Conservation (phyloP, 2,329 filamentous ascomycete genomes). For the Diaporthe australafricana region DNA sequence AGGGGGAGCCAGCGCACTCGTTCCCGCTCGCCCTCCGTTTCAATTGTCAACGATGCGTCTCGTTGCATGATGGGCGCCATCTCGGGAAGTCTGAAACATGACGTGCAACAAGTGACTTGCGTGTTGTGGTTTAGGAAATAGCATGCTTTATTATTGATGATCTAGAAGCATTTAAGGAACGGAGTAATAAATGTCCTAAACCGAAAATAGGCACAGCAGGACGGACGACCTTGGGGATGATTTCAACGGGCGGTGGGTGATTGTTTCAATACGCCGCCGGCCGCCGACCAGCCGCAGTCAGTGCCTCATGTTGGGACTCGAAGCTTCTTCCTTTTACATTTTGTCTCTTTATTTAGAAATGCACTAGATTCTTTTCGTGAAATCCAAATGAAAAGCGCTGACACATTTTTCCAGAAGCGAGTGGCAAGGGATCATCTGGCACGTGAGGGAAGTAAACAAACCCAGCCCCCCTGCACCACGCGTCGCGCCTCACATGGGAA, state of each 20-base stretch:
- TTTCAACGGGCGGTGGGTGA: neutral
- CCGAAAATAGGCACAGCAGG: neutral
- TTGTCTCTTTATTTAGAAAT: neutral
- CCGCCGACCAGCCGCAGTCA: neutral
- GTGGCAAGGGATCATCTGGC: neutral
- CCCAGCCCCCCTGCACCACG: conserved; percentile 20
- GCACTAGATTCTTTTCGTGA: neutral
- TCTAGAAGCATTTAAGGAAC: neutral
- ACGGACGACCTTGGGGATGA: neutral
- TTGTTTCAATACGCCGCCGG: conserved; percentile 7
- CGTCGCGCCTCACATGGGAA: conserved; percentile 25
- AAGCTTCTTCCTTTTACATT: neutral
- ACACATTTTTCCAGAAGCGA: neutral
- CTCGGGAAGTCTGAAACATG: conserved; percentile 25
- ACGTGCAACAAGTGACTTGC: conserved; percentile 17
- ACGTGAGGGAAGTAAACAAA: conserved; percentile 30
- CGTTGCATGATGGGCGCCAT: conserved; percentile 1
- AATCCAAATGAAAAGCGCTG: neutral
- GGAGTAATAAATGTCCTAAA: neutral
- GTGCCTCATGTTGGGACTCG: neutral
- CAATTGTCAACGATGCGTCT: conserved; percentile 21
- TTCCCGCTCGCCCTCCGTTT: conserved; percentile 26
- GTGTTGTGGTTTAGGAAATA: neutral
- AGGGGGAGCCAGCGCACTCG: neutral
- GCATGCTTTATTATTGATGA: neutral